Evolutionary conservation across 345 rosid species (phyloP).

Genomic region (Eucalyptus sp.): DNA sequence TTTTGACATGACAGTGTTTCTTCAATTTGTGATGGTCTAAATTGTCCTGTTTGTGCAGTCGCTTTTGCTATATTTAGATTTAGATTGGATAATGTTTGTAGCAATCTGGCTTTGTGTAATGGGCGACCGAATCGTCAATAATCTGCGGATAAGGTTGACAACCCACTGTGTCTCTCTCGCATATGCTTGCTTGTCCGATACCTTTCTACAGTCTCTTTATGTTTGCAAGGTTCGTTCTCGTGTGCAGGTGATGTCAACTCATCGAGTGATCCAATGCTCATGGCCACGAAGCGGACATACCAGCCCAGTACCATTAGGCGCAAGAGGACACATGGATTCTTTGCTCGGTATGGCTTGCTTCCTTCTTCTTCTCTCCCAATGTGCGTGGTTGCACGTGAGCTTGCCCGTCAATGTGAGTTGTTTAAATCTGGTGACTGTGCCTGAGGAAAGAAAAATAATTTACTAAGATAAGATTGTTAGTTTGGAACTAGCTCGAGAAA

Average conservation of each 20-base stretch:
- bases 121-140: not conserved
- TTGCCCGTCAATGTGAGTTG: not conserved
- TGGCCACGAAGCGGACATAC: slow-evolving; percentile 71
- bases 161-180: not conserved
- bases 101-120: not conserved
- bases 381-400: not conserved
- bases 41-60: not conserved
- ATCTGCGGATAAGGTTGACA: not conserved
- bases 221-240: not conserved
- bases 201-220: not conserved
- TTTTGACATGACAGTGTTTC: not conserved
- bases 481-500: not conserved
- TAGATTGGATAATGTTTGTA: not conserved
- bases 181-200: not conserved
- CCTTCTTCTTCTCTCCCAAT: not conserved
- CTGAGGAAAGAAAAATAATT: not conserved
- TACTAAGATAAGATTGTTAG: not conserved
- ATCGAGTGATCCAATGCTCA: slow-evolving; percentile 61
- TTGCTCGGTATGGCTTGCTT: slow-evolving; percentile 56
- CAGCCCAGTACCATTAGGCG: slow-evolving; percentile 86
- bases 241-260: slow-evolving; percentile 43
- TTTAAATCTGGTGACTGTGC: not conserved
- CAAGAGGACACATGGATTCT: slow-evolving; percentile 84
- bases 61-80: not conserved
- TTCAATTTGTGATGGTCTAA: not conserved